Evolutionary conservation across 495 filamentous ascomycete genomes (phyloP).

Genomic region (Emericellopsis terricola): DNA sequence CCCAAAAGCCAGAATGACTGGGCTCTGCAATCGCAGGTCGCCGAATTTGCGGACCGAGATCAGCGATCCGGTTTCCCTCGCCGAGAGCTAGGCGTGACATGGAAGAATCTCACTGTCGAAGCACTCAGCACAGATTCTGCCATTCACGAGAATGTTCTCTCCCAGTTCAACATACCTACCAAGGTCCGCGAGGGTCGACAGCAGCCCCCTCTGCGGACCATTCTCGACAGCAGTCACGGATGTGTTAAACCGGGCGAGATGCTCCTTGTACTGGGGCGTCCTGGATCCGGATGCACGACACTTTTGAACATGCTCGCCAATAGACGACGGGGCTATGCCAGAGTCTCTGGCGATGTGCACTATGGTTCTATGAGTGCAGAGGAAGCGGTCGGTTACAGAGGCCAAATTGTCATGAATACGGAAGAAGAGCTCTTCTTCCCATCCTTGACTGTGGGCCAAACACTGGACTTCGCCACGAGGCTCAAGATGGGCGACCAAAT

Average conservation of each 20-base stretch:
- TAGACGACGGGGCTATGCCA: constrained; percentile 47
- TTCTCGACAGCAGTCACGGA: constrained; percentile 38
- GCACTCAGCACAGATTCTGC: constrained; percentile 17
- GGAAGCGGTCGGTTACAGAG: constrained; percentile 15
- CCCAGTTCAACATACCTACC: constrained; percentile 34
- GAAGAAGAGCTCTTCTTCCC: constrained; percentile 67
- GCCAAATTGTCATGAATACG: constrained; percentile 40
- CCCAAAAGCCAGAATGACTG: constrained; percentile 12
- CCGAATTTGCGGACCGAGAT: constrained; percentile 24
- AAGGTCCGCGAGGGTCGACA: constrained; percentile 23
- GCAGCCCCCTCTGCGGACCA: constrained; percentile 38
- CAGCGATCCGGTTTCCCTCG: constrained; percentile 27
- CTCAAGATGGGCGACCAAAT: constrained; percentile 24
- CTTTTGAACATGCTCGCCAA: constrained; percentile 54
- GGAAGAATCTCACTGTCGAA: constrained; percentile 44
- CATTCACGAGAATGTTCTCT: constrained; percentile 26
- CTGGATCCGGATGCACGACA: constrained; percentile 54
- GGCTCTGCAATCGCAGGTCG: constrained; percentile 27
- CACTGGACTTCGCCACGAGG: constrained; percentile 42
- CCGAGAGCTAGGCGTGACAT: constrained; percentile 37
- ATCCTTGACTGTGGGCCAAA: constrained; percentile 50
- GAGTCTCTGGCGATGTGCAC: constrained; percentile 30
- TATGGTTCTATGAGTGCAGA: constrained; percentile 43
- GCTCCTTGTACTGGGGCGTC: constrained; percentile 52
- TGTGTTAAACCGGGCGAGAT: constrained; percentile 27